These are phyloP conservation scores for Lactarius sanguifluus DNA, from an alignment of 768 basidiomycete genomes.

Conservation along the genomic window DNA sequence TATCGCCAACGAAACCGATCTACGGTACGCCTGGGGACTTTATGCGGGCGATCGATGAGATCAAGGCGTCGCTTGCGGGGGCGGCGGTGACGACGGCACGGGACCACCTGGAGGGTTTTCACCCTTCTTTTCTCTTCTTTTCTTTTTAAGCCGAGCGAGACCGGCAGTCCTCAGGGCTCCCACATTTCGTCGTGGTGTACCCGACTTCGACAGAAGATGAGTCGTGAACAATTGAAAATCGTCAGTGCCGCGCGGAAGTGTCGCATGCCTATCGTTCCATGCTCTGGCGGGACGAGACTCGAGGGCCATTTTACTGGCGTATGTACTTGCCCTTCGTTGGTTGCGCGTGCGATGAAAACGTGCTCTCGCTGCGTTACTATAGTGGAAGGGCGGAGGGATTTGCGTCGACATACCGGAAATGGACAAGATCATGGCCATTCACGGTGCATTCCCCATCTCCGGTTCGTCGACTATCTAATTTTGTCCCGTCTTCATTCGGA, in stretches of 20 bases:
- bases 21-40: too few relatives aligned
- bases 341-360: too few relatives aligned
- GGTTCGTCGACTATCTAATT: background rate
- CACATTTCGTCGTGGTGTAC: slow-evolving; percentile 63
- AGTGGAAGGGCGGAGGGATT: slow-evolving; percentile 54
- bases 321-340: slow-evolving; percentile 31
- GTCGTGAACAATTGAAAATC: slow-evolving; percentile 56
- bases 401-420: slow-evolving; percentile 78
- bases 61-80: slow-evolving; percentile 24
- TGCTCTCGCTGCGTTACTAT: background rate
- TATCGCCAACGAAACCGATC: slow-evolving; percentile 7
- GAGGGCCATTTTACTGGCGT: slow-evolving; percentile 77
- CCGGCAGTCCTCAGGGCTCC: slow-evolving; percentile 35
- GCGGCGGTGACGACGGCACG: slow-evolving; percentile 30
- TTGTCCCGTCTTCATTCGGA: slow-evolving; percentile 47
- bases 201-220: too few relatives aligned
- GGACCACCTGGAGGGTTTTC: slow-evolving; percentile 33
- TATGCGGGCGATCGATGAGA: slow-evolving; percentile 33
- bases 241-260: slow-evolving; percentile 74
- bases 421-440: slow-evolving; percentile 74
- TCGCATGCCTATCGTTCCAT: slow-evolving; percentile 74
- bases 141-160: background rate
- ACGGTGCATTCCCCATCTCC: slow-evolving; percentile 46
- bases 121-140: background rate
- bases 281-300: slow-evolving; percentile 77